Evolutionary conservation across 106 monocot species (phyloP), one percentile per base, ranked within the genome.

Genomic region (Cymbidium sinense): DNA sequence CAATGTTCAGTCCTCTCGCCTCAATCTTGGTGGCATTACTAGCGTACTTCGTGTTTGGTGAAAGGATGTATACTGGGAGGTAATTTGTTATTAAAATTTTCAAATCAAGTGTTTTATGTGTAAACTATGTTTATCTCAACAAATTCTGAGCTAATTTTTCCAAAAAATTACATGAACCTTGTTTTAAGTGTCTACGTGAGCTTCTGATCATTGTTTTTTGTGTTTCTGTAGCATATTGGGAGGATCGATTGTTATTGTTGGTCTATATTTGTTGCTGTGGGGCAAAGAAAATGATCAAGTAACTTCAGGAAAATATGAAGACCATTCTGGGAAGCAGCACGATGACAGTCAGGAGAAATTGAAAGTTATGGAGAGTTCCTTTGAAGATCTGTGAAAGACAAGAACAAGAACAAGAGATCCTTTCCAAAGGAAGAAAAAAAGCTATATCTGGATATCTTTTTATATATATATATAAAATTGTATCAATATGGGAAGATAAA

Each of bases 1-100:
- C 93, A 34, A 91, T 96, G 90, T 96, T 96, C 85, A 91, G 84
- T 83, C 96, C 96, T 43, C 77, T 96, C 2, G 81, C 84, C 3
- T 87, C 95, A 27, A 80, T 96, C 71, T 70, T 96, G 83, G 96
- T 93, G 76, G 87, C 93, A n/a, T 21, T 93, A 36, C 80, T 96
- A 13, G 89, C 87, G 19, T 93, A 87, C 78, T 93, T 86, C 34
- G 80, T 91, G 69, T 83, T 96, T 31, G 95, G 95, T 31, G 93
- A 96, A 77, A 86, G 72, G 50, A 73, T 96, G 23, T 91, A 91
- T 65, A 79, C 70, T 18, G 95, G 95, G 85, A 95, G 95, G 95
- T 95, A 83, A 20, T 72, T 25, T 69, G 0, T 15, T 11, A 15
- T 17, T 13, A 33, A n/a, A n/a, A n/a, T n/a, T n/a, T 47, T 47